Percentiles rank a stretch among this genome's conserved stretches.
Conservation (phyloP, 257 asterid genomes). For the Solanum clarkiae region DNA sequence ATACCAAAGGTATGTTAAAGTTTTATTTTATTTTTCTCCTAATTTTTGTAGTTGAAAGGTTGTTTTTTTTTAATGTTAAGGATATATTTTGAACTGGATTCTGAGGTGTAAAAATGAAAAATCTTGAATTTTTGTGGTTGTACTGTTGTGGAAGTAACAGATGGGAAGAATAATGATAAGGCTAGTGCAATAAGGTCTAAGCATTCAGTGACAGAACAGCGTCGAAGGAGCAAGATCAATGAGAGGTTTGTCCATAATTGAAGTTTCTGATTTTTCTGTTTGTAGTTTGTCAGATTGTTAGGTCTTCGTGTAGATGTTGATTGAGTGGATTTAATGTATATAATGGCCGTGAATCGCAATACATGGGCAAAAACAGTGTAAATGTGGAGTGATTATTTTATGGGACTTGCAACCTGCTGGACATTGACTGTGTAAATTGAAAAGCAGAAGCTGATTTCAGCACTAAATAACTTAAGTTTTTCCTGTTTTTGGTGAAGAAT, state of each 20-base stretch:
- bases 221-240: conserved; percentile 28
- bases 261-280: background rate
- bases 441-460: background rate
- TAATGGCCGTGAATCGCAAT: background rate
- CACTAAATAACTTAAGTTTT: background rate
- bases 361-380: background rate
- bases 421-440: background rate
- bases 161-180: conserved; percentile 27
- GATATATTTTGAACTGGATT: background rate
- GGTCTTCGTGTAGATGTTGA: background rate
- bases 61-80: background rate
- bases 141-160: conserved; percentile 3
- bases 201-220: conserved; percentile 34
- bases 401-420: background rate
- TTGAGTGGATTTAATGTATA: background rate
- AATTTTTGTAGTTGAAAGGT: background rate
- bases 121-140: background rate
- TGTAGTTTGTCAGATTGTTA: background rate
- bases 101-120: background rate
- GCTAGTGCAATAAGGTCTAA: conserved; percentile 27
- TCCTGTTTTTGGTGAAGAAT: background rate
- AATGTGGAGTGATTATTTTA: background rate
- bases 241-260: conserved; percentile 14
- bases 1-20: conserved; percentile 33
- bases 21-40: background rate